Evolutionary conservation across 306 rosid genomes (phyloP).

Genomic region (Gastrolobium villosum): DNA sequence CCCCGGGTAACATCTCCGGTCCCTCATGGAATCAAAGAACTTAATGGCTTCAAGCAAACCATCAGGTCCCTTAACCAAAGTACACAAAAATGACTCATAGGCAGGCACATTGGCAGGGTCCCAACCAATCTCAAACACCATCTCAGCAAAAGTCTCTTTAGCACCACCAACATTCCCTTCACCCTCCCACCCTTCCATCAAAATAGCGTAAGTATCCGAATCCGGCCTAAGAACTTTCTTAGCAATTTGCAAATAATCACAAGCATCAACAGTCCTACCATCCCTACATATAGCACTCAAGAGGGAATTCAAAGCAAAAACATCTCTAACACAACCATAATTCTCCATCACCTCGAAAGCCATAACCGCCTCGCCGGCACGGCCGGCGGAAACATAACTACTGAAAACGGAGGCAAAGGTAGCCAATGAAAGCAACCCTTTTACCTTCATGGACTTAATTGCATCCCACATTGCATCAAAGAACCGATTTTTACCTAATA

Average conservation of each 20-base stretch:
- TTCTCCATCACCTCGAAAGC: conserved; percentile 66
- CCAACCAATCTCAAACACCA: conserved; percentile 76
- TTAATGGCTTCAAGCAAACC: conserved; percentile 60
- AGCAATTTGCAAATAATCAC: conserved; percentile 59
- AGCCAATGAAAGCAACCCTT: conserved; percentile 59
- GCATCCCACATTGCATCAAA: conserved; percentile 85
- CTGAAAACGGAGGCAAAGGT: conserved; percentile 75
- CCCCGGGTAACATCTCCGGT: conserved; percentile 67
- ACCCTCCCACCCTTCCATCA: conserved; percentile 79
- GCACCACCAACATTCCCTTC: conserved; percentile 63
- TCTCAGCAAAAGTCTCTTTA: conserved; percentile 63
- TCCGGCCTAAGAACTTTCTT: conserved; percentile 62
- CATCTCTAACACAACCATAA: conserved; percentile 61
- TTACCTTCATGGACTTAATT: conserved; percentile 61
- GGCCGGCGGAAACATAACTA: conserved; percentile 61
- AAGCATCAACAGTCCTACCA: conserved; percentile 56
- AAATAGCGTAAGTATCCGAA: conserved; percentile 63
- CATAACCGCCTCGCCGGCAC: conserved; percentile 55
- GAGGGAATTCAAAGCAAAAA: conserved; percentile 65
- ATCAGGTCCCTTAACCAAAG: conserved; percentile 59
- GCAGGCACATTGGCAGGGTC: conserved; percentile 69
- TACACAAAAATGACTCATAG: conserved; percentile 64
- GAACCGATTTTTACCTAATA: conserved; percentile 64
- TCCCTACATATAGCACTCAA: conserved; percentile 75
- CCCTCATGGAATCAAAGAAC: conserved; percentile 58